phyloP scores from a whole-genome alignment of 306 rosid species.

The Cercis canadensis region DNA sequence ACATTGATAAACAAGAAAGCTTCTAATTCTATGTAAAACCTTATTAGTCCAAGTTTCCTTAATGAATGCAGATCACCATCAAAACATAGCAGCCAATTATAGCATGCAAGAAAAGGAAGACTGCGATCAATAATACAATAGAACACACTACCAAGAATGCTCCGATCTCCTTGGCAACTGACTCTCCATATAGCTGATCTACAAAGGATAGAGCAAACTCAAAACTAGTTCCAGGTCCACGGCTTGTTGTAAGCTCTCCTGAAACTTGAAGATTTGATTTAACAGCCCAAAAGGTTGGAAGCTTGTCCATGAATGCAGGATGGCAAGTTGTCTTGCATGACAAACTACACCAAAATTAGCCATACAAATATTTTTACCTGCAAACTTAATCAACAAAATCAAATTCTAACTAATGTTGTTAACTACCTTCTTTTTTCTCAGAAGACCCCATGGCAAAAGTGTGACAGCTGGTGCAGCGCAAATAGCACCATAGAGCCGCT shows the following conservation, averaged over 20 bases:
- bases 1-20: not conserved
- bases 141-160: conserved; percentile 63
- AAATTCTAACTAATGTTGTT: conserved; percentile 25
- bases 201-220: conserved; percentile 83
- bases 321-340: conserved; percentile 84
- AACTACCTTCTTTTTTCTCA: conserved; percentile 75
- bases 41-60: not conserved
- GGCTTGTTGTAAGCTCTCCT: conserved; percentile 86
- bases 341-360: conserved; percentile 62
- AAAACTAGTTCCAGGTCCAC: conserved; percentile 89
- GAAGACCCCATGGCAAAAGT: conserved; percentile 96
- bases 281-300: conserved; percentile 95
- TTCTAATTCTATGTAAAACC: not conserved
- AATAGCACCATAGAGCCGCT: conserved; percentile 89
- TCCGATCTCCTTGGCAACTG: conserved; percentile 75
- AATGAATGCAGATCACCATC: not conserved
- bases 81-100: not conserved
- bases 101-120: not conserved
- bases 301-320: conserved; percentile 91
- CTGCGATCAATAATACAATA: conserved; percentile 12
- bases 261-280: conserved; percentile 89
- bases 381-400: not conserved
- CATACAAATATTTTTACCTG: conserved; percentile 27
- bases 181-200: conserved; percentile 82
- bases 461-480: conserved; percentile 97